Evolutionary conservation across 768 basidiomycete species (phyloP).

Genomic region (Mycena venus): DNA sequence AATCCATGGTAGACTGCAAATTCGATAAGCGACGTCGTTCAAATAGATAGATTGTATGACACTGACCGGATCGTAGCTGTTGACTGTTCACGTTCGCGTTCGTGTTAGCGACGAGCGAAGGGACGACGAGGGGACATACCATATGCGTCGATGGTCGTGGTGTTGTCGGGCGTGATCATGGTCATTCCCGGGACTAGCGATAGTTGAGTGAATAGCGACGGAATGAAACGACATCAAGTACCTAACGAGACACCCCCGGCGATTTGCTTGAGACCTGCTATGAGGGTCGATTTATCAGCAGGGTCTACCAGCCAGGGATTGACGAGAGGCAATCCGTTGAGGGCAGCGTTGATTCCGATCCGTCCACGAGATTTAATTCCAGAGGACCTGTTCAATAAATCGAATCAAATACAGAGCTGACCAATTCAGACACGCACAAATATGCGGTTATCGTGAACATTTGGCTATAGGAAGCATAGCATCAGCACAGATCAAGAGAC

Average conservation of each 20-base stretch:
- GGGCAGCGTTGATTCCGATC: slow-evolving; percentile 52
- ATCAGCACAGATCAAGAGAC: not conserved
- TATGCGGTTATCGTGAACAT: slow-evolving; percentile 61
- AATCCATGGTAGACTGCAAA: slow-evolving; percentile 43
- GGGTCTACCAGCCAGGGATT: slow-evolving; percentile 58
- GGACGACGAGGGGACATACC: not conserved
- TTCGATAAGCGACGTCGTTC: not conserved
- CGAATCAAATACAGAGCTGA: not conserved
- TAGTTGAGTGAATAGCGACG: not conserved
- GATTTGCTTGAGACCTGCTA: slow-evolving; percentile 50
- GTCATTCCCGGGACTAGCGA: slow-evolving; percentile 45
- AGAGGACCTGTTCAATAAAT: slow-evolving; percentile 40
- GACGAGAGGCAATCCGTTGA: slow-evolving; percentile 47
- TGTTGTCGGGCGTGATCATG: slow-evolving; percentile 56
- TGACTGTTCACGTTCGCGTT: slow-evolving; percentile 16
- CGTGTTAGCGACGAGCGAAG: not conserved
- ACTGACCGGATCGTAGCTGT: slow-evolving; percentile 28
- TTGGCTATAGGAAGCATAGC: slow-evolving; percentile 34
- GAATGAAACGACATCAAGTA: not conserved
- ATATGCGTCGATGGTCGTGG: slow-evolving; percentile 51
- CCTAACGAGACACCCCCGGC: slow-evolving; percentile 36
- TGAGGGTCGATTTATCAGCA: slow-evolving; percentile 50
- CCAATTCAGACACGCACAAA: slow-evolving; percentile 40
- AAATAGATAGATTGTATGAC: not conserved
- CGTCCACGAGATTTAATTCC: slow-evolving; percentile 58